These are phyloP conservation scores for Cryphonectria nitschkei DNA, from an alignment of 2,329 filamentous ascomycete genomes.

Conservation along the genomic window DNA sequence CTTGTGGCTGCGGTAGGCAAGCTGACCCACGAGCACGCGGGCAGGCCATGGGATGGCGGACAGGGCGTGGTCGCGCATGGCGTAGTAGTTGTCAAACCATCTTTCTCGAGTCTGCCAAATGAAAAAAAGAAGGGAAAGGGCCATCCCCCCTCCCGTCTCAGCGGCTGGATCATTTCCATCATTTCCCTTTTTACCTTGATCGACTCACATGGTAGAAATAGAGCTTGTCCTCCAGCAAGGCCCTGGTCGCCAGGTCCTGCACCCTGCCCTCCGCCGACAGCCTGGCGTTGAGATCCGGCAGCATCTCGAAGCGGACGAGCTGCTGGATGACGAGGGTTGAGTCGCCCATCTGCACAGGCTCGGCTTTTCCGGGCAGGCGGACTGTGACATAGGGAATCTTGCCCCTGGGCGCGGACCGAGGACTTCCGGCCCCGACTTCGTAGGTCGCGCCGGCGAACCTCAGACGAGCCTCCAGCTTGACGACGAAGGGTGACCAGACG, in stretches of 20 bases:
- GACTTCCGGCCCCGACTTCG: constrained; percentile 47
- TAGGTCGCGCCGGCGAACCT: constrained; percentile 57
- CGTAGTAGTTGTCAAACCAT: constrained; percentile 63
- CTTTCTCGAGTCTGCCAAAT: constrained; percentile 49
- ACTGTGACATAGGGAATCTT: constrained; percentile 64
- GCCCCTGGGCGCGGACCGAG: constrained; percentile 52
- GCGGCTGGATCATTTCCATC: not conserved
- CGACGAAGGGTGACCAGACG: constrained; percentile 65
- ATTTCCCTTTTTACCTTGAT: no score
- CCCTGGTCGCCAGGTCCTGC: constrained; percentile 55
- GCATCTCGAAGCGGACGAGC: constrained; percentile 45
- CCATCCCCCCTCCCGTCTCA: not conserved
- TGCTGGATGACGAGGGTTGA: constrained; percentile 57
- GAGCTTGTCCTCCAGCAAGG: constrained; percentile 63
- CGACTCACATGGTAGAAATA: constrained; percentile 56
- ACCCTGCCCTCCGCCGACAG: constrained; percentile 46
- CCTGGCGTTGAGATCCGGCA: constrained; percentile 53
- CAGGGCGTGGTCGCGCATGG: constrained; percentile 58
- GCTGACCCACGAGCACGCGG: constrained; percentile 52
- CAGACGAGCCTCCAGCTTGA: constrained; percentile 64
- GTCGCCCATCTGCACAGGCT: constrained; percentile 47
- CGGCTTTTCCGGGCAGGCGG: not conserved
- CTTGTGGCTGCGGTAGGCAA: constrained; percentile 49
- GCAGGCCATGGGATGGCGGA: constrained; percentile 54
- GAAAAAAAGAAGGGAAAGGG: no score